Base-by-base conservation (phyloP, 2,329 filamentous ascomycete genomes). In the Camptophora hylomeconis region DNA sequence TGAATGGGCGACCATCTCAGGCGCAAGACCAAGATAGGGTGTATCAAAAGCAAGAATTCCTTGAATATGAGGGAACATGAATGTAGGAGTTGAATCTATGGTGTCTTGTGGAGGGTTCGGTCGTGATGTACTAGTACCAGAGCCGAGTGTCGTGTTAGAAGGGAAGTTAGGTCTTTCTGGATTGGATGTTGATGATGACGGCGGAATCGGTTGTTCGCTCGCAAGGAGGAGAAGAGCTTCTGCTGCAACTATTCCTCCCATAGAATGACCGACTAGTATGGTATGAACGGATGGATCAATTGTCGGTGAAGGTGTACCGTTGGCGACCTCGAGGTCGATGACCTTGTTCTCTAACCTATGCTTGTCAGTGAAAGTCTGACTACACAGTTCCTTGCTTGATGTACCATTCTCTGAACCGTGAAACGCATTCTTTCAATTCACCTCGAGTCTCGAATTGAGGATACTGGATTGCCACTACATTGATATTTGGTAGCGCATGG, bases 51-150 rank as follows among this genome's bases (percentile, higher is more conserved):
- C 82, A 26, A 95, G 68, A 15, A 95, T 72, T 41, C 80, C 87
- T 54, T 87, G 80, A 40, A 95, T 74, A 53, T 84, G 87, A 2
- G 87, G 87, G 51, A 95, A 95, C 78, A 94, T 87, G 51, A 92
- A 72, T 17, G 32, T 43, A 8, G 39, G 30, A 9, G 40, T 39
- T 13, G 37, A 26, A n/a, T 31, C 31, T 10, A 20, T 15, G 19
- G 45, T 34, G 30, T 37, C 30, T 6, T 26, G 19, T 5, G 33
- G 15, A 15, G 32, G 37, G 24, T 28, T 38, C 20, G 36, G 41
- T 18, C 33, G 37, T 3, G 38, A 36, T 7, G 41, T 43, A 20
- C 32, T 34, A 3, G 37, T 43, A 3, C 38, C 23, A n/a, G 41
- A 43, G 21, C 28, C 30, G 9, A 38, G 17, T 2, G 39, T 42